Conservation (phyloP, 2,329 filamentous ascomycete species). For the Zarea fungicola region DNA sequence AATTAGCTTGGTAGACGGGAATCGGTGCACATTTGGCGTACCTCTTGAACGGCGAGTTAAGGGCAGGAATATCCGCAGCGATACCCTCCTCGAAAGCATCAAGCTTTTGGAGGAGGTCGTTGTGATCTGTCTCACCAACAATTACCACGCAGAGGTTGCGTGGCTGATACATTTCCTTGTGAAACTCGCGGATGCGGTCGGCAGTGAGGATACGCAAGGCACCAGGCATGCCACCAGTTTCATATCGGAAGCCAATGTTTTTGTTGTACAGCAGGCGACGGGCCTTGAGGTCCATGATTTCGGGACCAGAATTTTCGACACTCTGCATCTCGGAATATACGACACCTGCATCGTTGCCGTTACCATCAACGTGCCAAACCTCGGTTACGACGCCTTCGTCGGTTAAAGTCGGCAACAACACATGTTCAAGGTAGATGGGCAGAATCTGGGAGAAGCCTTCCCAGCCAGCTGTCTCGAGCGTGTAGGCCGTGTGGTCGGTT, state of each 20-base stretch:
- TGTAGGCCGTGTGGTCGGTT: constrained; percentile 94
- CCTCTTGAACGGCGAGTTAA: constrained; percentile 71
- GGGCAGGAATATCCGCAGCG: constrained; percentile 70
- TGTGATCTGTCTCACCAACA: constrained; percentile 85
- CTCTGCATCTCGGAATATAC: constrained; percentile 99
- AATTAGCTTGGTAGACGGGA: constrained; percentile 1
- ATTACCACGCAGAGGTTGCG: constrained; percentile 89
- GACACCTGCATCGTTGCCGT: constrained; percentile 91
- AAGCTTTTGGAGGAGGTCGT: constrained; percentile 71
- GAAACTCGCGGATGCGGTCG: constrained; percentile 89
- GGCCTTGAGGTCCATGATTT: constrained; percentile 82
- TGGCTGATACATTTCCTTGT: constrained; percentile 95
- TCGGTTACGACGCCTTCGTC: constrained; percentile 93
- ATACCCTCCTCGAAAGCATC: constrained; percentile 87
- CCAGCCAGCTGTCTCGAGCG: constrained; percentile 91
- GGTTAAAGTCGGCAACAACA: constrained; percentile 85
- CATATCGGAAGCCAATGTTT: constrained; percentile 88
- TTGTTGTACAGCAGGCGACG: constrained; percentile 80
- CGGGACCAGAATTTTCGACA: constrained; percentile 75
- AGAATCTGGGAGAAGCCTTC: constrained; percentile 93
- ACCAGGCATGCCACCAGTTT: constrained; percentile 97
- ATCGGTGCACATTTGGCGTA: constrained; percentile 16
- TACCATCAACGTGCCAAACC: constrained; percentile 90
- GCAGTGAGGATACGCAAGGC: constrained; percentile 79
- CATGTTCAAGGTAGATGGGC: constrained; percentile 91